Evolutionary conservation across 805 yeast species (phyloP).

Genomic region (Cyberlindnera xishuangbannaensis): DNA sequence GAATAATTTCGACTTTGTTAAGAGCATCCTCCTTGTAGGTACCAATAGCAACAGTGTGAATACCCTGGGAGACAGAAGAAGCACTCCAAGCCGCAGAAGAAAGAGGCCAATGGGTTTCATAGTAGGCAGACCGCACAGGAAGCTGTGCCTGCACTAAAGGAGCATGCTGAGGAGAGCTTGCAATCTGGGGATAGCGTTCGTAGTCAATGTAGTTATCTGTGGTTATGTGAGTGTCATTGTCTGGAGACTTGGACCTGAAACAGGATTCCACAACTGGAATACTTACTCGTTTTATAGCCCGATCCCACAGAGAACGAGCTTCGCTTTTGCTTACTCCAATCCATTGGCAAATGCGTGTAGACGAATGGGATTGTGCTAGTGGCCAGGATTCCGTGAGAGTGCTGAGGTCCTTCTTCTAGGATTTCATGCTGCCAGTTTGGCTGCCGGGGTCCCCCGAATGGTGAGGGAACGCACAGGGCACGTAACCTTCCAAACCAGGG

Average conservation of each 20-base stretch:
- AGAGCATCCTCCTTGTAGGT: constrained; percentile 73
- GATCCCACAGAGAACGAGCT: constrained; percentile 25
- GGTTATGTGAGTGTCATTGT: too few species aligned
- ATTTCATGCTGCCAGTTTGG: too few species aligned
- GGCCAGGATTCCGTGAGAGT: too few species aligned
- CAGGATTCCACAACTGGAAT: neutral
- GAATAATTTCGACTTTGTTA: constrained; percentile 55
- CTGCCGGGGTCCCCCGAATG: too few species aligned
- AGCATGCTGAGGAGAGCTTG: constrained; percentile 10
- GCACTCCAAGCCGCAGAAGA: constrained; percentile 46
- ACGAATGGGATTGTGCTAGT: too few species aligned
- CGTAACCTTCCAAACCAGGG: too few species aligned
- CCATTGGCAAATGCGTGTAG: too few species aligned
- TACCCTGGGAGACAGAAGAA: constrained; percentile 20
- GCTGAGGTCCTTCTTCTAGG: too few species aligned
- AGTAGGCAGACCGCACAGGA: constrained; percentile 35
- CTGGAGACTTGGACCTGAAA: too few species aligned
- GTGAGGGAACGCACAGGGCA: too few species aligned
- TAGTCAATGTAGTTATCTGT: constrained; percentile 10
- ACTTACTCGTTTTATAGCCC: constrained; percentile 15
- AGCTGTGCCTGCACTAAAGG: constrained; percentile 14
- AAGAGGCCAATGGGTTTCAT: constrained; percentile 44
- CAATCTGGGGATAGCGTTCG: constrained; percentile 11
- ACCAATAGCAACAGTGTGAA: constrained; percentile 57
- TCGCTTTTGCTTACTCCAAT: constrained; percentile 23